phyloP scores from a whole-genome alignment of 768 basidiomycete species.

The Sporobolomyces roseus region DNA sequence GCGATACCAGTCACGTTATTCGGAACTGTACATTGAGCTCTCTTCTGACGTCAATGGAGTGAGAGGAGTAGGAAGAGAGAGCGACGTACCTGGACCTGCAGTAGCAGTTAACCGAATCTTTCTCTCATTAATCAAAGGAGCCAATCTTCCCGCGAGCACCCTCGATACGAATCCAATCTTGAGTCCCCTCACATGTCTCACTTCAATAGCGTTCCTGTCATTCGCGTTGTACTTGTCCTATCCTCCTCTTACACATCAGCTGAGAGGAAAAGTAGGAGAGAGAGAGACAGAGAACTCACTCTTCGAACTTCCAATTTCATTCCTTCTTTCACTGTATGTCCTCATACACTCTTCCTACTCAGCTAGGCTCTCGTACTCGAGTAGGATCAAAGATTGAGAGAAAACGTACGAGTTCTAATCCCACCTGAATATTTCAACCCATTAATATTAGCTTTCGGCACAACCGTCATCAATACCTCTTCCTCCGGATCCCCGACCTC shows the following conservation, averaged over 20 bases:
- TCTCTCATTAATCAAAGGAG: slow-evolving; percentile 28
- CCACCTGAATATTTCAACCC: slow-evolving; percentile 33
- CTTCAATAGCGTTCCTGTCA: slow-evolving; percentile 40
- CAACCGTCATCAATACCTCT: slow-evolving; percentile 15
- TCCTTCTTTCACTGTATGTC: slow-evolving; percentile 22
- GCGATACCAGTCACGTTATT: neutral
- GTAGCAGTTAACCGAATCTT: slow-evolving; percentile 9
- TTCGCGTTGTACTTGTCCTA: slow-evolving; percentile 37
- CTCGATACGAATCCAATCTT: slow-evolving; percentile 25
- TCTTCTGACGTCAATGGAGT: neutral
- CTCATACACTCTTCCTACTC: no score
- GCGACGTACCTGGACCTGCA: slow-evolving; percentile 14
- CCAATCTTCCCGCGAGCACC: slow-evolving; percentile 1
- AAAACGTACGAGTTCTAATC: slow-evolving; percentile 24
- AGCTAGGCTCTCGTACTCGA: no score
- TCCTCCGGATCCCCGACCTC: slow-evolving; percentile 23
- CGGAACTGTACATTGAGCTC: slow-evolving; percentile 3
- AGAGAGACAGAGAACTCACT: slow-evolving; percentile 6
- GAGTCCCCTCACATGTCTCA: slow-evolving; percentile 16
- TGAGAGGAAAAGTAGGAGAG: neutral
- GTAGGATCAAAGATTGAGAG: no score
- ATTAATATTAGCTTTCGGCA: slow-evolving; percentile 33
- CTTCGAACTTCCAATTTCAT: slow-evolving; percentile 25
- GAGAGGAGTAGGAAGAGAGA: neutral
- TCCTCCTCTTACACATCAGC: neutral